Base-by-base conservation (phyloP, 495 filamentous ascomycete species). In the Talaromyces proteolyticus region DNA sequence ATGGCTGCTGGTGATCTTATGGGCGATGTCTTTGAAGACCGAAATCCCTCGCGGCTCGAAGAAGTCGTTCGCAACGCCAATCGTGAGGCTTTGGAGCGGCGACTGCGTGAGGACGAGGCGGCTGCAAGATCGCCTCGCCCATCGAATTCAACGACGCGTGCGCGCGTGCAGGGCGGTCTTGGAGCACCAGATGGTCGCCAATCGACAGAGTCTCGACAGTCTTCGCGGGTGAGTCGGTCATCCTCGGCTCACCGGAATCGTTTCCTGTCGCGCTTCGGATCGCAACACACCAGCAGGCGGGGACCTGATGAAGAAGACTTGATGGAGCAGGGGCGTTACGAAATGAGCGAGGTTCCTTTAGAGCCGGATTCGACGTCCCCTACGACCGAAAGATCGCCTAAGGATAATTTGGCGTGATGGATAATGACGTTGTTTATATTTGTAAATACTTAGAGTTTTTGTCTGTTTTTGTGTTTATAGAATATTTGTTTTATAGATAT, bases 21-120 rank as follows among this genome's bases (percentile, higher is more conserved):
- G 59, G 84, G 80, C 44, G 87, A 91, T 55, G 76, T 90, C 3
- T 87, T 81, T 57, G 80, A 84, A 49, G 78, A 81, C 50, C 71
- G 65, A 45, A 46, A 34, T 44, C 53, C 59, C 11, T 51, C 51
- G 18, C 67, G 63, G 11, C 47, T 74, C 25, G 67, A 73, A 44
- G 59, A 66, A 20, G 59, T 70, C 29, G 61, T 69, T 44, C 68
- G 68, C 26, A 60, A 55, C 2, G 46, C 64, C 26, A 74, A 75
- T 54, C 70, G 71, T 23, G 62, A 73, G 25, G 54, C 67, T 3
- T 57, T 63, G 10, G 69, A 70, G 42, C 69, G 69, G 14, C 73
- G 72, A 45, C 72, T 76, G 39, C 62, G 70, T 23, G 72, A 76
- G 53, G 70, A 64, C 37, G 55, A 67, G 20, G 70, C 75, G 25